These are phyloP conservation scores for Ceratobasidium papillatum DNA, from an alignment of 1,284 basidiomycete species.

Conservation along the genomic window DNA sequence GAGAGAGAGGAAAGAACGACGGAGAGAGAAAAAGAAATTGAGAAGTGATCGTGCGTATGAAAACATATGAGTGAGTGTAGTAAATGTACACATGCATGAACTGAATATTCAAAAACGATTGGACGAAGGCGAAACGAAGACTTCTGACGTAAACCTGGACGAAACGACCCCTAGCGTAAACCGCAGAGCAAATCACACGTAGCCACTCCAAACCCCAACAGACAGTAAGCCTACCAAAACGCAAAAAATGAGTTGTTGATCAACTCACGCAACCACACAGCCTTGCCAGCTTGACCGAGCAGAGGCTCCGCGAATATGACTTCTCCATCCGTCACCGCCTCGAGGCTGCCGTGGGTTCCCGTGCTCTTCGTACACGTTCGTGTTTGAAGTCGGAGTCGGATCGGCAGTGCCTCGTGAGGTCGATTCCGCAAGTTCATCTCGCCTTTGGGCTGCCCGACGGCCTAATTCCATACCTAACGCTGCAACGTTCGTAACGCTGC, in stretches of 20 bases:
- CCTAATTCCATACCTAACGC: constrained; percentile 37
- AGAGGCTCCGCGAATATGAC: constrained; percentile 34
- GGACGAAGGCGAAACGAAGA: constrained; percentile 12
- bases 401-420: neutral
- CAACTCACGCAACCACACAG: constrained; percentile 42
- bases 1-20: constrained; percentile 15
- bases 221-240: constrained; percentile 39
- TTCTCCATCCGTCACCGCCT: constrained; percentile 31
- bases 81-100: constrained; percentile 38
- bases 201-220: constrained; percentile 33
- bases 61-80: constrained; percentile 42
- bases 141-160: neutral
- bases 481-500: constrained; percentile 33
- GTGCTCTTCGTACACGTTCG: constrained; percentile 35
- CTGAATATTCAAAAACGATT: constrained; percentile 23
- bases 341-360: constrained; percentile 33
- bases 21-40: neutral
- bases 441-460: constrained; percentile 33
- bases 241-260: constrained; percentile 33
- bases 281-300: constrained; percentile 28
- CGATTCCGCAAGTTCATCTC: neutral
- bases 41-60: constrained; percentile 39
- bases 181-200: constrained; percentile 36
- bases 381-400: constrained; percentile 10
- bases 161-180: constrained; percentile 11